Conservation (phyloP, 176 grass and related monocot species). For the Eremochloa ophiuroides region DNA sequence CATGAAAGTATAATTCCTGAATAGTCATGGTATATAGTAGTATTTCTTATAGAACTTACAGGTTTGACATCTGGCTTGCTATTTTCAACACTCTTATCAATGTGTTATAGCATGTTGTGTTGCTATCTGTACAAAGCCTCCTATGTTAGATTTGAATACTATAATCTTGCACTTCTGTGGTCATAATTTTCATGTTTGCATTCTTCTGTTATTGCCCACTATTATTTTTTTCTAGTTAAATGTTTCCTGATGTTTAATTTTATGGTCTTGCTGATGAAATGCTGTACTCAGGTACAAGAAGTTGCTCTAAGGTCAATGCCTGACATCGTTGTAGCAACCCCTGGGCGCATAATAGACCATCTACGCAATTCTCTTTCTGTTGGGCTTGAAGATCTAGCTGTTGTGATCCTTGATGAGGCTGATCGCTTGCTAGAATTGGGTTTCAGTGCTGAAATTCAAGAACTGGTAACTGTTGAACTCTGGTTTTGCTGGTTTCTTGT, state of each 20-base stretch:
- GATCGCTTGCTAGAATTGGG: conserved; percentile 89
- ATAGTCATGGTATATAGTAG: background rate
- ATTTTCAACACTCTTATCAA: background rate
- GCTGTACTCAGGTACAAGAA: conserved; percentile 62
- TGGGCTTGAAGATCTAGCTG: conserved; percentile 86
- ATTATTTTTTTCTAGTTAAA: background rate
- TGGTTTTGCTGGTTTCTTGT: conserved; percentile 2
- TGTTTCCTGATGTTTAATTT: background rate
- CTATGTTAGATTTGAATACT: background rate
- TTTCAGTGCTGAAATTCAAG: conserved; percentile 91
- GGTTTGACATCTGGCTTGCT: background rate
- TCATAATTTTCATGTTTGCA: background rate
- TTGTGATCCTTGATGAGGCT: conserved; percentile 95
- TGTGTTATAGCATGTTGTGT: background rate
- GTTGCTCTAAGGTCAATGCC: conserved; percentile 86
- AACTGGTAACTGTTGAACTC: conserved; percentile 51
- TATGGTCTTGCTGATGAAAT: conserved; percentile 14
- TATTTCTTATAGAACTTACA: background rate
- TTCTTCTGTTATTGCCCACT: background rate
- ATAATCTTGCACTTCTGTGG: background rate
- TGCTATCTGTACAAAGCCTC: background rate
- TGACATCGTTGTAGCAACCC: conserved; percentile 95
- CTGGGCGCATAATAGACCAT: conserved; percentile 95
- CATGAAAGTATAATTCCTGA: background rate
- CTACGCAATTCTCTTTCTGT: conserved; percentile 76